Conservation (phyloP, 345 rosid genomes). For the Linum usitatissimum region DNA sequence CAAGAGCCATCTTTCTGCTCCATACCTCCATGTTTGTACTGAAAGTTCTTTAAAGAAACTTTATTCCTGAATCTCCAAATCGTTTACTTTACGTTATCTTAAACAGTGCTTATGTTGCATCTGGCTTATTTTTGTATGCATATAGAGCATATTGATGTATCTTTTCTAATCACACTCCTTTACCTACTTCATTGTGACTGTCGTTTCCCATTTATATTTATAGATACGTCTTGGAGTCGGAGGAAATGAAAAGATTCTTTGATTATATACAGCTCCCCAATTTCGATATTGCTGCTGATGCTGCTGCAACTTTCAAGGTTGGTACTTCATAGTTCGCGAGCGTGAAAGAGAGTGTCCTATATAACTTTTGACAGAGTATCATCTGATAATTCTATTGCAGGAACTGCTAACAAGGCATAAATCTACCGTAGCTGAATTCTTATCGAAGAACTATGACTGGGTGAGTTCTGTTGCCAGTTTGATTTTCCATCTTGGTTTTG, state of each 20-base stretch:
- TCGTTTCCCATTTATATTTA: neutral
- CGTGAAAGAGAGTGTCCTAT: neutral
- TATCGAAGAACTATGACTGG: slow-evolving; percentile 37
- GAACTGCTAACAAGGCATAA: slow-evolving; percentile 44
- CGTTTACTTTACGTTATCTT: no score
- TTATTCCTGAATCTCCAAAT: no score
- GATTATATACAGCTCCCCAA: slow-evolving; percentile 32
- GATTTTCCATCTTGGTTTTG: neutral
- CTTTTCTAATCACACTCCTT: neutral
- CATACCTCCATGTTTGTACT: no score
- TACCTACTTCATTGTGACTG: neutral
- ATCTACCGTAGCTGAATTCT: slow-evolving; percentile 39
- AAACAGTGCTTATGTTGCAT: no score
- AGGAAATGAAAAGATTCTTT: slow-evolving; percentile 35
- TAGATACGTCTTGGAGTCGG: slow-evolving; percentile 37
- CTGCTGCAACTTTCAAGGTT: slow-evolving; percentile 39
- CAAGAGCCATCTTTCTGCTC: no score
- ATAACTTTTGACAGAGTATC: neutral
- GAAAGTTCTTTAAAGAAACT: no score
- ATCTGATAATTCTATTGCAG: slow-evolving; percentile 13
- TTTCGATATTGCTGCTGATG: slow-evolving; percentile 44
- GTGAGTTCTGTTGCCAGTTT: slow-evolving; percentile 14
- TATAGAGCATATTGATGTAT: neutral
- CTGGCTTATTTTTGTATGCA: neutral
- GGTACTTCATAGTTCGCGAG: neutral